Evolutionary conservation across 192 early-diverging fungal species (phyloP).

Genomic region (Mortierella hygrophila): DNA sequence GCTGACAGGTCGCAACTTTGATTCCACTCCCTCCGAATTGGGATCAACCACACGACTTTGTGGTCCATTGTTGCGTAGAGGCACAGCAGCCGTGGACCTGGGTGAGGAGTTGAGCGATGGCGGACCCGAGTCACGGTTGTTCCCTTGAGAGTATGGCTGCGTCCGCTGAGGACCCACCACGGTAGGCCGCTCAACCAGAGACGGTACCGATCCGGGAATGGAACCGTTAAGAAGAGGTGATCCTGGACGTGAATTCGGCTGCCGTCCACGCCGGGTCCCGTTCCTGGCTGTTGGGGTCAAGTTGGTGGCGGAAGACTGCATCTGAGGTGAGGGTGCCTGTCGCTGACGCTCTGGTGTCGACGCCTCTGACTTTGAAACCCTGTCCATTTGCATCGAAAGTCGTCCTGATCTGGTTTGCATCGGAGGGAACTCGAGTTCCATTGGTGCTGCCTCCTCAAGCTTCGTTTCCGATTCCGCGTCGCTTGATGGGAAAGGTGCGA

Average conservation of each 20-base stretch:
- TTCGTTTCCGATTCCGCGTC: constrained; percentile 23
- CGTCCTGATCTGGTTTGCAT: background rate
- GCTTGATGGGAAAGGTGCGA: constrained; percentile 12
- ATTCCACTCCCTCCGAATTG: constrained; percentile 1
- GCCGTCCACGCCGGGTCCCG: background rate
- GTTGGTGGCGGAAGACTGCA: background rate
- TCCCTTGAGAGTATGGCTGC: constrained; percentile 19
- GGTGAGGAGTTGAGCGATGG: background rate
- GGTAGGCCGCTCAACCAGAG: constrained; percentile 15
- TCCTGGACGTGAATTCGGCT: constrained; percentile 15
- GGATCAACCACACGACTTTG: constrained; percentile 12
- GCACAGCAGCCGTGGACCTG: background rate
- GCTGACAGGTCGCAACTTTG: background rate
- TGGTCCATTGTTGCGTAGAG: background rate
- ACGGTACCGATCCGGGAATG: background rate
- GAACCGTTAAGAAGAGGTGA: constrained; percentile 19
- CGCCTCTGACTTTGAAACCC: background rate
- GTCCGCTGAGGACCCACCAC: constrained; percentile 21
- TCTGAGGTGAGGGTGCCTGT: background rate
- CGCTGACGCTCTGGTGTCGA: background rate
- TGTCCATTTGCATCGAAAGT: constrained; percentile 6
- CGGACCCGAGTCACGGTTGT: constrained; percentile 8
- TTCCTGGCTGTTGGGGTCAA: background rate
- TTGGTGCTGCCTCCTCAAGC: background rate
- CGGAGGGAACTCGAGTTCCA: background rate